These are phyloP conservation scores for Rhipidocladum racemiflorum DNA, from an alignment of 176 grass and related monocot species.

Conservation along the genomic window DNA sequence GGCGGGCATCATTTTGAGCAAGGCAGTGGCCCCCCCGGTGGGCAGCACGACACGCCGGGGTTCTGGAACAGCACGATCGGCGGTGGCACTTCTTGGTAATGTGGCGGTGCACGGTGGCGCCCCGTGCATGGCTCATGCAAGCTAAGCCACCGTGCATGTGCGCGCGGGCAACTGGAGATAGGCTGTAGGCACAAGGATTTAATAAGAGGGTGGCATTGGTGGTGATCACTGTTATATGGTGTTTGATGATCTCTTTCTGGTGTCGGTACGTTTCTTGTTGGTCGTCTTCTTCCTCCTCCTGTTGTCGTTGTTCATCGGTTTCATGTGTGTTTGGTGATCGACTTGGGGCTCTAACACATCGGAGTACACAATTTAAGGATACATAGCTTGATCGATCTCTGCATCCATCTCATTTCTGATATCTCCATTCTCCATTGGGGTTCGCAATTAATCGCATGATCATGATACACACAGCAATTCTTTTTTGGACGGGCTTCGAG, in stretches of 20 bases:
- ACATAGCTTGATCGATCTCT: slow-evolving; percentile 21
- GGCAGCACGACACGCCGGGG: slow-evolving; percentile 40
- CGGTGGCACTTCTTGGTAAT: slow-evolving; percentile 70
- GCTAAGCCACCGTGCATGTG: background rate
- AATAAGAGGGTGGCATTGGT: slow-evolving; percentile 49
- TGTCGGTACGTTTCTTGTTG: slow-evolving; percentile 28
- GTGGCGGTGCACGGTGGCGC: background rate
- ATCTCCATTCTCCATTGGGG: background rate
- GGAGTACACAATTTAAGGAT: slow-evolving; percentile 28
- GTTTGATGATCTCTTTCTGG: slow-evolving; percentile 42
- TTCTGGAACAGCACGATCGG: slow-evolving; percentile 67
- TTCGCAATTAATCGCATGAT: slow-evolving; percentile 5
- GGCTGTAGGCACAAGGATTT: slow-evolving; percentile 27
- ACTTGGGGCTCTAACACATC: slow-evolving; percentile 49
- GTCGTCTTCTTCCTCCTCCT: slow-evolving; percentile 11
- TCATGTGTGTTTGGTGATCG: slow-evolving; percentile 34
- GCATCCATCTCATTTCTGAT: slow-evolving; percentile 11
- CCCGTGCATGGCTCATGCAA: slow-evolving; percentile 47
- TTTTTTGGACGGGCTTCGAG: slow-evolving; percentile 45
- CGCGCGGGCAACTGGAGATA: slow-evolving; percentile 16
- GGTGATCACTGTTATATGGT: slow-evolving; percentile 31
- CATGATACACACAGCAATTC: slow-evolving; percentile 15
- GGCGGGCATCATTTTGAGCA: slow-evolving; percentile 42
- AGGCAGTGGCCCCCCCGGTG: background rate
- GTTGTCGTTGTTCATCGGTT: slow-evolving; percentile 6